Evolutionary conservation across 2,329 filamentous ascomycete species (phyloP), one percentile per base, ranked within the genome.

Genomic region (Aphanocladium album): DNA sequence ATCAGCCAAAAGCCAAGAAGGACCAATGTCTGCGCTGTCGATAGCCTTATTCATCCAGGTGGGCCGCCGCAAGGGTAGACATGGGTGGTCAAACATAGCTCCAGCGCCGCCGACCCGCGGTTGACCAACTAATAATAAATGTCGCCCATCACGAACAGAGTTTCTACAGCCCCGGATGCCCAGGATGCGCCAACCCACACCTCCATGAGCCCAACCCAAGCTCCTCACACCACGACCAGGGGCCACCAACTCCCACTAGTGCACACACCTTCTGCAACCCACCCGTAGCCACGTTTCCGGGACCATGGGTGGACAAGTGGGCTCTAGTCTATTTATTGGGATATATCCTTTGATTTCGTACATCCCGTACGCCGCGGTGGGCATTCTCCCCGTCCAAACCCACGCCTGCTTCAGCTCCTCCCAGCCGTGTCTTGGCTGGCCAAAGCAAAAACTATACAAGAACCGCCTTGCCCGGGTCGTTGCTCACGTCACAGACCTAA

Each of bases 221-320:
- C 41, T 9, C n/a, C n/a, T n/a, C n/a, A n/a, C n/a, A 14, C 49
- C 12, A 53, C n/a, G 12, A 39, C 50, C 50, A 53, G 50, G 50
- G 46, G 55, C 33, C 43, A 23, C 55, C 43, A 50, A 49, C 55
- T 50, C 43, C 45, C 46, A 41, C 55, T 57, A 59, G 56, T 17
- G 25, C 19, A 21, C 35, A 23, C 45, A n/a, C n/a, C 45, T 49
- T 21, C 21, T 57, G 33, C 55, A 57, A 11, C 55, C 55, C 56
- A 45, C 56, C 37, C 56, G 21, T 33, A 59, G 56, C 58, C 58
- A 60, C 43, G 58, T 60, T 55, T 50, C 58, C 58, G 58, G 58
- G 41, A 54, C 58, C 43, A 23, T 56, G 58, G 58, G 33, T 16
- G 21, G 47, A n/a, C n/a, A 23, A 30, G 21, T 43, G 43, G 57